Evolutionary conservation across 1,284 basidiomycete species (phyloP), one percentile per base, ranked within the genome.

Genomic region (Cerrena zonata): DNA sequence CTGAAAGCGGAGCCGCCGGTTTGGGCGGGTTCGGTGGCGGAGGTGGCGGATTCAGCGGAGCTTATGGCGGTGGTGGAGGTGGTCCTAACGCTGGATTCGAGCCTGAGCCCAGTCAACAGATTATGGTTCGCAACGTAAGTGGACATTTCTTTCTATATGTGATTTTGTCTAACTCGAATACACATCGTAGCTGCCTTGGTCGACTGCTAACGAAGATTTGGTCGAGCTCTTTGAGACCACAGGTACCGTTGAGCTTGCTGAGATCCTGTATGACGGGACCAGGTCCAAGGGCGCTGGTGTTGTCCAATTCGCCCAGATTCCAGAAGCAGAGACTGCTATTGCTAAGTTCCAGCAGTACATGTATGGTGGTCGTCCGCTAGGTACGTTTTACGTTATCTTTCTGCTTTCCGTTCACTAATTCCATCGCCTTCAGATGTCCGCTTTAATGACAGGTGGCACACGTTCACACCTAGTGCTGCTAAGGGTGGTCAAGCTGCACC

Each of bases 161-260:
- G n/a, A n/a, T n/a, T n/a, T n/a, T n/a, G n/a, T n/a, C n/a, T n/a
- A n/a, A n/a, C n/a, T n/a, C n/a, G n/a, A n/a, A n/a, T n/a, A n/a
- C n/a, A n/a, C n/a, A n/a, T n/a, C 40, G 13, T 60, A 97, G 93
- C 73, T 99, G 18, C 95, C 95, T 0, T 98, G 94, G 93, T 97
- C 94, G 15, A 99, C 95, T 30, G 91, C 94, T n/a, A 96, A 98
- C 68, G 94, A 98, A 65, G 95, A 99, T 65, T 74, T 99, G 25
- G 94, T 98, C 22, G 95, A 99, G 71, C 73, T 99, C 26, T 99
- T 99, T 63, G 94, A 97, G 74, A 99, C 95, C 26, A 96, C 94
- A 1, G 95, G 95, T 10, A 87, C 86, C 57, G 95, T 99, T 27
- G 88, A 93, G 61, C 74, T 93, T 42, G 95, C 95, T 10, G 95